Percentiles rank a stretch among this genome's conserved stretches.
These are phyloP conservation scores for Cymbidium sinense DNA, from an alignment of 106 monocot species.

Conservation along the genomic window DNA sequence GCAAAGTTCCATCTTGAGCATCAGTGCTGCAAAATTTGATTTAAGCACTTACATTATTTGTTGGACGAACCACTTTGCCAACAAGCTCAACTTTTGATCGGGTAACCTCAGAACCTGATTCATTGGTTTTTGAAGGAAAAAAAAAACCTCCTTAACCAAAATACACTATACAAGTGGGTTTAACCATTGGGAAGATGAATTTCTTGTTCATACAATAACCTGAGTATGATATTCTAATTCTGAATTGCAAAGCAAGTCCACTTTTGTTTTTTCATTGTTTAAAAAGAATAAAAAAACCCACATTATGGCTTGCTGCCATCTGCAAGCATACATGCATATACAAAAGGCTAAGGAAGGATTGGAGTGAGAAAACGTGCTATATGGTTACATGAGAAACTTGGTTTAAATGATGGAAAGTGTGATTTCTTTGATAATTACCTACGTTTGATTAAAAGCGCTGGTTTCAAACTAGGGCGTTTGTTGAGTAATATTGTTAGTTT, in stretches of 20 bases:
- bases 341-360: too few species aligned
- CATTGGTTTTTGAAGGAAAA: not conserved
- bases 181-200: not conserved
- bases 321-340: not conserved
- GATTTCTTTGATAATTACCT: not conserved
- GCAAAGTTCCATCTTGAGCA: not conserved
- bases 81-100: constrained; percentile 5
- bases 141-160: not conserved
- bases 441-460: not conserved
- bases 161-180: not conserved
- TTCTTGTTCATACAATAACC: not conserved
- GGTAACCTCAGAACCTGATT: constrained; percentile 1
- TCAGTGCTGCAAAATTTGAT: constrained; percentile 4
- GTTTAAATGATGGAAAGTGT: constrained; percentile 1
- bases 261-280: not conserved
- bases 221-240: not conserved
- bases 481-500: not conserved
- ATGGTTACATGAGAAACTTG: not conserved
- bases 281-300: not conserved
- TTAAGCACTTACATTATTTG: not conserved
- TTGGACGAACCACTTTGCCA: constrained; percentile 3
- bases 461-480: not conserved
- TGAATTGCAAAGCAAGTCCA: too few species aligned
- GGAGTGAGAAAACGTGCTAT: too few species aligned
- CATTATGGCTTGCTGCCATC: not conserved